Evolutionary conservation across 2,329 filamentous ascomycete species (phyloP).

Genomic region (Aspergillus melleus): DNA sequence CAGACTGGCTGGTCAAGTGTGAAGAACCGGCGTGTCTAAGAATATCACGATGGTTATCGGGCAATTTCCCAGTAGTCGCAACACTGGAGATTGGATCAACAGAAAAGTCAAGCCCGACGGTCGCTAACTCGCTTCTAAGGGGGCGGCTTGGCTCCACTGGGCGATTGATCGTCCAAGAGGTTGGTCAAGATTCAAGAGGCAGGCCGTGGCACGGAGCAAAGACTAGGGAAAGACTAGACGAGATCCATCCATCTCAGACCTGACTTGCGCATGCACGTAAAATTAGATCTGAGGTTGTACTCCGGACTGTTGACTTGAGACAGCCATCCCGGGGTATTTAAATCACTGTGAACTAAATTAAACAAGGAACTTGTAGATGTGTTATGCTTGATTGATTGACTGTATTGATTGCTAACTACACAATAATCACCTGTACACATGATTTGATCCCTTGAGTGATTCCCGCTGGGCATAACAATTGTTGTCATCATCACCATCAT

Average conservation of each 20-base stretch:
- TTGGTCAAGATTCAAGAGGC: slow-evolving; percentile 12
- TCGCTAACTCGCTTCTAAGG: neutral
- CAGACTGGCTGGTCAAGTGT: neutral
- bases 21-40: neutral
- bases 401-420: no score
- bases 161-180: slow-evolving; percentile 18
- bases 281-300: neutral
- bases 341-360: neutral
- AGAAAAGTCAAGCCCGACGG: neutral
- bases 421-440: no score
- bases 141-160: slow-evolving; percentile 5
- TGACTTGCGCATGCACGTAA: neutral
- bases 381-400: no score
- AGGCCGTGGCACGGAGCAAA: neutral
- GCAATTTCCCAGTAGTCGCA: neutral
- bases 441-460: no score
- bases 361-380: no score
- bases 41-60: neutral
- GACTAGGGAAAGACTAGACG: neutral
- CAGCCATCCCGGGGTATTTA: neutral
- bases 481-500: no score
- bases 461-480: no score
- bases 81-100: neutral
- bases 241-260: neutral
- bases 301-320: neutral